Percentiles rank a stretch among this genome's conserved stretches.
Evolutionary conservation across 306 rosid genomes (phyloP).

Genomic region (Calophaca sinica): DNA sequence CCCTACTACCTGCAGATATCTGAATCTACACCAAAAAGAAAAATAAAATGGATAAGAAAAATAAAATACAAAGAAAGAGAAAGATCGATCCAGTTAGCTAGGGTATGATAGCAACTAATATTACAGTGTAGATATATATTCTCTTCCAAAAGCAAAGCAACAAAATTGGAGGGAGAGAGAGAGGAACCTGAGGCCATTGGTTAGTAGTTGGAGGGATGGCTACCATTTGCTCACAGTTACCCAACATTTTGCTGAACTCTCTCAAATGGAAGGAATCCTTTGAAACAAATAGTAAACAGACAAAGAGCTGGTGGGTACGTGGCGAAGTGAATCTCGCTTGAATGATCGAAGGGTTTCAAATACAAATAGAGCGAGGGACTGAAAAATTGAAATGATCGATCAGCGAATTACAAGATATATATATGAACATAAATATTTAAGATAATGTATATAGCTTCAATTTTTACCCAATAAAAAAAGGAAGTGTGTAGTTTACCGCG

Average conservation of each 20-base stretch:
- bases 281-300: conserved; percentile 71
- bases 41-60: neutral
- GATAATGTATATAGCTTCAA: neutral
- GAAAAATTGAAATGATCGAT: conserved; percentile 6
- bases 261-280: conserved; percentile 55
- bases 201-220: conserved; percentile 57
- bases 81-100: too few relatives aligned
- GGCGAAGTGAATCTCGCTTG: conserved; percentile 35
- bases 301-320: conserved; percentile 48
- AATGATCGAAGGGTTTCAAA: conserved; percentile 45
- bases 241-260: conserved; percentile 56
- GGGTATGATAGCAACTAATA: too few relatives aligned
- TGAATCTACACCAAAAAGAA: conserved; percentile 39
- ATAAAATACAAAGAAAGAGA: neutral
- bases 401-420: neutral
- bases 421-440: too few relatives aligned
- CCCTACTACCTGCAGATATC: conserved; percentile 17
- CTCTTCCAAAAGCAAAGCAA: conserved; percentile 83
- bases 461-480: too few relatives aligned
- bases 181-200: conserved; percentile 60
- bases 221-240: conserved; percentile 67
- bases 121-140: conserved; percentile 51
- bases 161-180: conserved; percentile 62
- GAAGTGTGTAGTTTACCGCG: too few relatives aligned
- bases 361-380: neutral